Conservation (phyloP, 192 early-diverging fungal genomes). For the Backusella psychrophila region DNA sequence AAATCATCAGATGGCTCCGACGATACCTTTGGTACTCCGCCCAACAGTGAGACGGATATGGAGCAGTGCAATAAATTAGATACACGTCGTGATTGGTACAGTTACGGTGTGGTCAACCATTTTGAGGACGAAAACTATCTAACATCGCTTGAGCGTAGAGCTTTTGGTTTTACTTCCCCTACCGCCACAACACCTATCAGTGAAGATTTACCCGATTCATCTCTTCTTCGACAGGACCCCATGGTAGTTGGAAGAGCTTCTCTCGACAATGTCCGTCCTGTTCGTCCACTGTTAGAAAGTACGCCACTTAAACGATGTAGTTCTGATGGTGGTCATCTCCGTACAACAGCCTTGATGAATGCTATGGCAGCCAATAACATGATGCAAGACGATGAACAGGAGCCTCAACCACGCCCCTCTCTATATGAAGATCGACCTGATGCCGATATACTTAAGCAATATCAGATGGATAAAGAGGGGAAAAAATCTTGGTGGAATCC, state of each 20-base stretch:
- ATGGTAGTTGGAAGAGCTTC: constrained; percentile 12
- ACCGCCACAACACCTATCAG: neutral
- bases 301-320: constrained; percentile 29
- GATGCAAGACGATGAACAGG: constrained; percentile 15
- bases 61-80: neutral
- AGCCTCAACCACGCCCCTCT: constrained; percentile 16
- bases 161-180: constrained; percentile 12
- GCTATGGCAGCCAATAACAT: constrained; percentile 27
- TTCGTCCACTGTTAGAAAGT: neutral
- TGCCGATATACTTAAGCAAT: constrained; percentile 23
- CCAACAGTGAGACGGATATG: neutral
- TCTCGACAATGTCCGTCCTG: constrained; percentile 18
- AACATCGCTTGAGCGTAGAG: constrained; percentile 29
- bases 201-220: constrained; percentile 12
- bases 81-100: constrained; percentile 18
- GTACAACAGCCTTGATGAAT: constrained; percentile 27
- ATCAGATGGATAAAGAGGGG: constrained; percentile 23
- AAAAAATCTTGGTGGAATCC: constrained; percentile 40
- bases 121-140: constrained; percentile 32
- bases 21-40: neutral
- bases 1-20: constrained; percentile 14
- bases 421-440: constrained; percentile 25
- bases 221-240: neutral
- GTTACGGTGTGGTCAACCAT: constrained; percentile 24
- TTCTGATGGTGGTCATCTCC: constrained; percentile 31